Conservation (phyloP, 2,329 filamentous ascomycete genomes). For the Sporothrix sp. region DNA sequence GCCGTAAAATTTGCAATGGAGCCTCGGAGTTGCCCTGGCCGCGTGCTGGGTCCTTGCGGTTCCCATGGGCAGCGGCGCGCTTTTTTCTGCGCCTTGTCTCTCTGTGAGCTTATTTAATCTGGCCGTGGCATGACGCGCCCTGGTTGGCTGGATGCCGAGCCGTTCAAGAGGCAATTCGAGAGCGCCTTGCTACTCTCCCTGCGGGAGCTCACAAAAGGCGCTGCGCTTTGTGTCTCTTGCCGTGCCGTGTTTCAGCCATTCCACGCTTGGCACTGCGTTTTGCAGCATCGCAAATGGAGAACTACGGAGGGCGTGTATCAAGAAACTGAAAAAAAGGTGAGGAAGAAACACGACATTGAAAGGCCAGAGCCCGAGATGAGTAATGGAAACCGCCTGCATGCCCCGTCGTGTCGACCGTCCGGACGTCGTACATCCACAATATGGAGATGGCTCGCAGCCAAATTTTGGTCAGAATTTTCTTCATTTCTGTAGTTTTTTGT, state of each 20-base stretch:
- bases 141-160: constrained; percentile 4
- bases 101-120: not conserved
- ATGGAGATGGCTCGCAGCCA: constrained; percentile 1
- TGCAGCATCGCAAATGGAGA: constrained; percentile 2
- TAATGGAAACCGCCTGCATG: too few relatives aligned
- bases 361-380: too few relatives aligned
- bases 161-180: too few relatives aligned
- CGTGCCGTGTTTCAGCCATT: constrained; percentile 13
- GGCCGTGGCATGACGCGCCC: not conserved
- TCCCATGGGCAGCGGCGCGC: not conserved
- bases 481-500: constrained; percentile 3
- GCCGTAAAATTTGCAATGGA: not conserved
- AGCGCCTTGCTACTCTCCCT: too few relatives aligned
- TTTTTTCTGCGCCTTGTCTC: not conserved
- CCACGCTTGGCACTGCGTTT: not conserved
- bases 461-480: not conserved
- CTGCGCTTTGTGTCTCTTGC: constrained; percentile 12
- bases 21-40: not conserved
- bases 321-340: not conserved
- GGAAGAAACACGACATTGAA: not conserved
- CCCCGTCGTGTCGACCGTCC: too few relatives aligned
- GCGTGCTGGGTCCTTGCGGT: not conserved
- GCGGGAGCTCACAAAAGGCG: not conserved
- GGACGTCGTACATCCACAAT: constrained; percentile 12
- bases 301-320: not conserved